Percentiles rank a stretch among this genome's conserved stretches.
These are phyloP conservation scores for Parathielavia hyrcaniae DNA, from an alignment of 495 filamentous ascomycete species.

Conservation along the genomic window DNA sequence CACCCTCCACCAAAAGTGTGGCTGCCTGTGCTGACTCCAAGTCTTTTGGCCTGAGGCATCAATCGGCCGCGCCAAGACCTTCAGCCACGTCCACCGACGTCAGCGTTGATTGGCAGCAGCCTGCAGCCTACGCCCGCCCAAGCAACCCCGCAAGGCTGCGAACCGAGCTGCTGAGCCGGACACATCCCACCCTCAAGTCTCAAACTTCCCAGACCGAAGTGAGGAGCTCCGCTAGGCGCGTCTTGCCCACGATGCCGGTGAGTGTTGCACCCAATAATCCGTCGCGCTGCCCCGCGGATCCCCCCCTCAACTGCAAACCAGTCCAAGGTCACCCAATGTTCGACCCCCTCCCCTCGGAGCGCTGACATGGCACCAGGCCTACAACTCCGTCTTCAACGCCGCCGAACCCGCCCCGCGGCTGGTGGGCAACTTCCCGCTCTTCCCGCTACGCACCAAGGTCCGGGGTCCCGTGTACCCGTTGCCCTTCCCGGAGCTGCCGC, in stretches of 20 bases:
- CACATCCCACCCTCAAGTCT: conserved; percentile 11
- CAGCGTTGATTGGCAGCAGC: conserved; percentile 14
- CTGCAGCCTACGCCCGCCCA: background rate
- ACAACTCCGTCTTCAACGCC: conserved; percentile 88
- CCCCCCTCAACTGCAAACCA: background rate
- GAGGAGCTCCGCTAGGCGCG: conserved; percentile 11
- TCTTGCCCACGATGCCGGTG: conserved; percentile 26
- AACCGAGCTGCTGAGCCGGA: conserved; percentile 5
- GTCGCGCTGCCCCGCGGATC: background rate
- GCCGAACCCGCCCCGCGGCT: conserved; percentile 44
- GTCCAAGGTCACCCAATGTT: background rate
- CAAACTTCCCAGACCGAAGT: background rate
- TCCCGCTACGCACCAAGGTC: conserved; percentile 86
- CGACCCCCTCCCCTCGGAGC: conserved; percentile 2
- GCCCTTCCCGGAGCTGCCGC: conserved; percentile 49
- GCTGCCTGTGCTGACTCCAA: conserved; percentile 26
- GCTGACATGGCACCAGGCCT: conserved; percentile 55
- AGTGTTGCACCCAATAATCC: conserved; percentile 3
- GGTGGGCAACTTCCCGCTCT: conserved; percentile 85
- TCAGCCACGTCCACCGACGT: conserved; percentile 22
- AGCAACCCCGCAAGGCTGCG: conserved; percentile 33
- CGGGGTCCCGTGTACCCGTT: conserved; percentile 88
- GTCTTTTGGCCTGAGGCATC: conserved; percentile 17
- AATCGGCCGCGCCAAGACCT: background rate
- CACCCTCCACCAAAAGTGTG: conserved; percentile 10